phyloP scores from a whole-genome alignment of 1,139 yeast genomes.

The Geotrichum aggregatum region DNA sequence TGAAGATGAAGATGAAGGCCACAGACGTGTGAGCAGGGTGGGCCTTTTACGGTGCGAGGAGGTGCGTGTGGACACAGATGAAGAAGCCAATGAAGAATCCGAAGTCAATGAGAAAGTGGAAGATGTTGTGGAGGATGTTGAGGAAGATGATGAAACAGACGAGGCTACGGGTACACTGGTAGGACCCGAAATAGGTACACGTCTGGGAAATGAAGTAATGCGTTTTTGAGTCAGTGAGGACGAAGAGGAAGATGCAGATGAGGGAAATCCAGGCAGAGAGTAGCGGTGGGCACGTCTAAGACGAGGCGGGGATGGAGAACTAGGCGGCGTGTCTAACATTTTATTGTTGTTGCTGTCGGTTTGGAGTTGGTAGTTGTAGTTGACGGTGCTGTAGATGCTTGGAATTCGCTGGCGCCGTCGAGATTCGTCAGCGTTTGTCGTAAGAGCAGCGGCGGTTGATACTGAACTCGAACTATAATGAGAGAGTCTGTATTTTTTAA shows the following conservation, averaged over 20 bases:
- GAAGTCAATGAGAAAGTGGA: background rate
- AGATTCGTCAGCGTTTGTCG: too few relatives aligned
- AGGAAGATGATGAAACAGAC: conserved; percentile 15
- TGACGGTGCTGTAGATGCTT: too few relatives aligned
- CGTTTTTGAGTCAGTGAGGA: too few relatives aligned
- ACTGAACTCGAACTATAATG: background rate
- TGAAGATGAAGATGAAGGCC: background rate
- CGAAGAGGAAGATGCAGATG: conserved; percentile 1
- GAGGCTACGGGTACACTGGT: too few relatives aligned
- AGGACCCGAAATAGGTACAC: too few relatives aligned
- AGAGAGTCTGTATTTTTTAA: background rate
- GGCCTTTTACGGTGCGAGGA: too few relatives aligned
- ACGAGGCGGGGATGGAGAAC: background rate
- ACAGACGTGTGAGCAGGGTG: background rate
- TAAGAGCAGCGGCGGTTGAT: conserved; percentile 2
- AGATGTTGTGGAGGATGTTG: conserved; percentile 9
- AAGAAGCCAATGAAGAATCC: background rate
- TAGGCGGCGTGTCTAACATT: background rate
- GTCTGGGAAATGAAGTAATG: too few relatives aligned
- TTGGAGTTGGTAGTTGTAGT: too few relatives aligned
- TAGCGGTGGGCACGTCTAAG: background rate
- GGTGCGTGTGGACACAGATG: too few relatives aligned
- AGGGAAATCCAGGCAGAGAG: background rate
- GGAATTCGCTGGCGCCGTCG: too few relatives aligned
- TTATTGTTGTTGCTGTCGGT: too few relatives aligned